Conservation (phyloP, 192 early-diverging fungal species). For the Coemansia sp. region DNA sequence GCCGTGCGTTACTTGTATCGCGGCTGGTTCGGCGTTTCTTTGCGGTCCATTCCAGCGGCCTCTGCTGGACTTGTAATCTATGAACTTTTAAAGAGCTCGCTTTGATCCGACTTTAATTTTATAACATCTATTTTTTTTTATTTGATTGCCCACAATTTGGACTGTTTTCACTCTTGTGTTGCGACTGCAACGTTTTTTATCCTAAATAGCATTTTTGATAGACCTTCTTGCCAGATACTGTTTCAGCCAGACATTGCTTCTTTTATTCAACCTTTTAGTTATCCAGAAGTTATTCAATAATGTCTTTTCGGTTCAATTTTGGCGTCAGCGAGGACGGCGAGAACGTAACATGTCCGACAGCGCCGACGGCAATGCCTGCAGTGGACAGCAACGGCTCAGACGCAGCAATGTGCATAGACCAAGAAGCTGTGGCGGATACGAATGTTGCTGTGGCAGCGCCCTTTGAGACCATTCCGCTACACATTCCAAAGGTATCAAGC, state of each 20-base stretch:
- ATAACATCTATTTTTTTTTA: too few relatives aligned
- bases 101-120: background rate
- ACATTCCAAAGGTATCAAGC: constrained; percentile 33
- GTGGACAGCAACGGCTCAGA: background rate
- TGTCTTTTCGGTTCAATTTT: constrained; percentile 55
- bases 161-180: background rate
- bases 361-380: background rate
- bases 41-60: constrained; percentile 50
- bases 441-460: constrained; percentile 4
- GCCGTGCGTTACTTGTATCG: constrained; percentile 41
- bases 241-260: background rate
- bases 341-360: background rate
- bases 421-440: background rate
- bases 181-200: background rate
- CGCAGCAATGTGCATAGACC: background rate
- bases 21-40: constrained; percentile 48
- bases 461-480: constrained; percentile 27
- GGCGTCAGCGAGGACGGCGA: constrained; percentile 28
- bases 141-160: constrained; percentile 6
- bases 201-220: background rate
- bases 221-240: background rate
- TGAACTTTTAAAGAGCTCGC: constrained; percentile 38
- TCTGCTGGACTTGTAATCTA: constrained; percentile 40
- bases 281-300: constrained; percentile 2
- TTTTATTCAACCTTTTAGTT: too few relatives aligned